A percentile compares a stretch with the other conserved stretches of the same genome.
Conservation (phyloP, 2,329 filamentous ascomycete species). For the Fonsecaea monophora region DNA sequence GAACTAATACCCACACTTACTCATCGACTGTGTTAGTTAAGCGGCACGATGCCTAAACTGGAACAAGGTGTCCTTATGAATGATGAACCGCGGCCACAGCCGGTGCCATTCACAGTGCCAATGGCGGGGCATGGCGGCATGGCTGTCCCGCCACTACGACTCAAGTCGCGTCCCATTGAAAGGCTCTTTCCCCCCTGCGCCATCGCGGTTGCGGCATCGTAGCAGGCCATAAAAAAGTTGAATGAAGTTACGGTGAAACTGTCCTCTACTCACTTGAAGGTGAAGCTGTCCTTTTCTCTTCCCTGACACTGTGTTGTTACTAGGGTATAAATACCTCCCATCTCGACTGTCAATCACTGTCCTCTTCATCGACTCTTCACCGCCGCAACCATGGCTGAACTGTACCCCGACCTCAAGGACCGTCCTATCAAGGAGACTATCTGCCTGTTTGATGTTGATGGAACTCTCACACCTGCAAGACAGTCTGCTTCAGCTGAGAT, state of each 20-base stretch:
- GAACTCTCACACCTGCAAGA: slow-evolving; percentile 83
- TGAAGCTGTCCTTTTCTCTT: slow-evolving; percentile 8
- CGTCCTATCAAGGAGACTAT: slow-evolving; percentile 93
- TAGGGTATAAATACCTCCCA: neutral
- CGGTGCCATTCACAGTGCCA: slow-evolving; percentile 1
- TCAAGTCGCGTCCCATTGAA: slow-evolving; percentile 1
- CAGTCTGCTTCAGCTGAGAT: slow-evolving; percentile 80
- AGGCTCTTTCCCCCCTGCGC: neutral
- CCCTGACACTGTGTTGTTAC: neutral
- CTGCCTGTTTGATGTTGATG: slow-evolving; percentile 95
- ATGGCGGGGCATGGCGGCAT: neutral
- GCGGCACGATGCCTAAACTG: neutral
- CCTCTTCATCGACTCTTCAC: slow-evolving; percentile 10
- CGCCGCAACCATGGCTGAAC: slow-evolving; percentile 33
- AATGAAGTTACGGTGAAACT: slow-evolving; percentile 21
- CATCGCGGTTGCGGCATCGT: slow-evolving; percentile 2
- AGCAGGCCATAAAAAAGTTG: slow-evolving; percentile 7
- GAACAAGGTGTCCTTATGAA: neutral
- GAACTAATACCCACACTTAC: neutral
- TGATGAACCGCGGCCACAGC: neutral
- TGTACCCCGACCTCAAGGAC: slow-evolving; percentile 77
- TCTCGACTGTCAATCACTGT: neutral
- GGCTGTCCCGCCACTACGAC: neutral
- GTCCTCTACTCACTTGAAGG: slow-evolving; percentile 5
- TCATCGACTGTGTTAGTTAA: neutral